Base-by-base conservation (phyloP, 768 basidiomycete genomes). In the Suillus placidus region DNA sequence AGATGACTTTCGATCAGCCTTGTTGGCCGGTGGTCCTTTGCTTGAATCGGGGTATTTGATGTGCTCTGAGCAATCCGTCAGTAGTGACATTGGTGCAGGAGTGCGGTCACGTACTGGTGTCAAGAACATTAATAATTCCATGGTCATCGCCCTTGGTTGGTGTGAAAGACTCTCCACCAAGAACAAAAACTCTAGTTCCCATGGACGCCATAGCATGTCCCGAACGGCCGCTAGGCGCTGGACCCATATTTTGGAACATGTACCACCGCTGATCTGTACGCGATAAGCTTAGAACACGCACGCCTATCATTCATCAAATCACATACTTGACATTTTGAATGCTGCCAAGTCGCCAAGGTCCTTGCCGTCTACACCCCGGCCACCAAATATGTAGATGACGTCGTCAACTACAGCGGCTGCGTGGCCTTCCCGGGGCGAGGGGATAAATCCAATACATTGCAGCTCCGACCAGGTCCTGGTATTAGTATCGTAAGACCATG, bases 181-280 rank as follows among this genome's bases (percentile, higher is more conserved):
- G 85, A 6, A 99, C 95, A 70, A 94, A 93, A 6, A 99, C 92
- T 67, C 90, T 87, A 57, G 89, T 85, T 37, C 93, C 94, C 74
- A 92, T 89, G 14, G 94, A 89, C 8, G 96, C 94, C 95, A 99
- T 97, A n/a, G 97, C 93, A 78, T 99, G 97, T 2, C 97, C 97
- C 10, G 94, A 96, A 60, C 97, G 86, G 3, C 94, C 93, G 47
- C 84, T 89, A 1, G 97, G 97, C 18, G 94, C 87, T 20, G 97
- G 97, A 0, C 97, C 97, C 97, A 99, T 99, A 74, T 98, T 97
- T 78, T 98, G 95, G 82, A 99, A 99, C 94, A 96, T 99, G 80
- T 96, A 99, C 97, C 97, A 99, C 71, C 97, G 85, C 73, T 95
- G 93, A 78, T 95, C 97, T 98, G 74, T 37, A 60, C 4, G 20